Conservation (phyloP, 768 basidiomycete genomes). For the Tricholoma matsutake region DNA sequence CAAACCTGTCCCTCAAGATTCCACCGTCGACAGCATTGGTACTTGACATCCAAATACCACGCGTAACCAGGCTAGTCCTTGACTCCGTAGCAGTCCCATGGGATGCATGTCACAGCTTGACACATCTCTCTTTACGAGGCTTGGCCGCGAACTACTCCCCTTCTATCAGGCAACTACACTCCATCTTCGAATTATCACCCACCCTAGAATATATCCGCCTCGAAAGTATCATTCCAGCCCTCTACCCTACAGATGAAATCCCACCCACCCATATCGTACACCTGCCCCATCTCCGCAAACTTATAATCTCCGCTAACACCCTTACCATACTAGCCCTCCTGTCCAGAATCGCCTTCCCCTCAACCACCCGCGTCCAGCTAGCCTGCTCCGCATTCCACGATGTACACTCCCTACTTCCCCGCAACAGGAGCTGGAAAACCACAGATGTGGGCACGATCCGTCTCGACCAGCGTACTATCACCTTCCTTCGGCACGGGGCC, state of each 20-base stretch:
- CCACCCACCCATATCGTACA: constrained; percentile 10
- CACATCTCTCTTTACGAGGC: constrained; percentile 32
- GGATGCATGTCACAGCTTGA: constrained; percentile 30
- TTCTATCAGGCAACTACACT: constrained; percentile 29
- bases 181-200: constrained; percentile 33
- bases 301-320: constrained; percentile 27
- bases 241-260: not conserved
- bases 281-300: constrained; percentile 26
- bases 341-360: constrained; percentile 18
- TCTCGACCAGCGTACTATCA: constrained; percentile 3
- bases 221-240: constrained; percentile 24
- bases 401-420: constrained; percentile 27
- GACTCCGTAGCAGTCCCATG: constrained; percentile 34
- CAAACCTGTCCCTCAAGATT: constrained; percentile 33
- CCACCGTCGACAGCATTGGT: constrained; percentile 25
- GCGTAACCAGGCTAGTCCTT: constrained; percentile 30
- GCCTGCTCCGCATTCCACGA: constrained; percentile 23
- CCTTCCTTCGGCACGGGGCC: constrained; percentile 2
- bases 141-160: constrained; percentile 29
- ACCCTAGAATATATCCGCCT: constrained; percentile 30
- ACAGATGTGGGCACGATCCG: constrained; percentile 3
- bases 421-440: constrained; percentile 13
- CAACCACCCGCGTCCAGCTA: constrained; percentile 27
- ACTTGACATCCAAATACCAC: constrained; percentile 24
- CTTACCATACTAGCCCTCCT: constrained; percentile 26